These are phyloP conservation scores for Patellaria atrata DNA, from an alignment of 495 filamentous ascomycete genomes.

Conservation along the genomic window DNA sequence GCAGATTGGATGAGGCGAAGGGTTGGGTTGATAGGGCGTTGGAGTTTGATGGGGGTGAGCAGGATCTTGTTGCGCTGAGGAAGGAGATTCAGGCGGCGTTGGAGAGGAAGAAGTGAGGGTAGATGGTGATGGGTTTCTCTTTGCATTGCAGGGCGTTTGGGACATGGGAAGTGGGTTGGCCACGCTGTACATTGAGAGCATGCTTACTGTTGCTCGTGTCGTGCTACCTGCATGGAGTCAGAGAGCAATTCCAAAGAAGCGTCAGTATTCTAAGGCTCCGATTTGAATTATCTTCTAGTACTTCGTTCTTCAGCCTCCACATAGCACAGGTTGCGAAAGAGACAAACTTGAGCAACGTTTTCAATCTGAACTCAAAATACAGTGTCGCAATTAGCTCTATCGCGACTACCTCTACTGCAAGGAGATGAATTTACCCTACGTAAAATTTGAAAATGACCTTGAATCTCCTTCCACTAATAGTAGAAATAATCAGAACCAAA, in stretches of 20 bases:
- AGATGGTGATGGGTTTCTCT: neutral
- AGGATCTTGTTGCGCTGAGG: constrained; percentile 52
- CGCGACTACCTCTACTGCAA: neutral
- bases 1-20: constrained; percentile 64
- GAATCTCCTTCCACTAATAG: neutral
- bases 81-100: constrained; percentile 49
- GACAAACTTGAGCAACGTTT: neutral
- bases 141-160: constrained; percentile 12
- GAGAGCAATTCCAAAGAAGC: constrained; percentile 8
- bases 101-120: constrained; percentile 20
- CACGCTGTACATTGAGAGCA: constrained; percentile 3
- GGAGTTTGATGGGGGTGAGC: constrained; percentile 69
- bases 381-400: neutral
- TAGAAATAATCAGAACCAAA: constrained; percentile 1
- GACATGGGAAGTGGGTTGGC: neutral
- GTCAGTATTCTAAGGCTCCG: constrained; percentile 4
- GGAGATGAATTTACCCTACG: too few species aligned
- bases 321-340: neutral
- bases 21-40: constrained; percentile 56
- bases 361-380: neutral
- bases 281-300: neutral
- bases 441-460: too few species aligned
- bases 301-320: neutral
- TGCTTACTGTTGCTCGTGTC: too few species aligned
- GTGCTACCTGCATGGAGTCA: too few species aligned